Percentiles rank a stretch among this genome's conserved stretches.
phyloP scores from a whole-genome alignment of 78 protist genomes.

The Capsaspora owczarzaki region DNA sequence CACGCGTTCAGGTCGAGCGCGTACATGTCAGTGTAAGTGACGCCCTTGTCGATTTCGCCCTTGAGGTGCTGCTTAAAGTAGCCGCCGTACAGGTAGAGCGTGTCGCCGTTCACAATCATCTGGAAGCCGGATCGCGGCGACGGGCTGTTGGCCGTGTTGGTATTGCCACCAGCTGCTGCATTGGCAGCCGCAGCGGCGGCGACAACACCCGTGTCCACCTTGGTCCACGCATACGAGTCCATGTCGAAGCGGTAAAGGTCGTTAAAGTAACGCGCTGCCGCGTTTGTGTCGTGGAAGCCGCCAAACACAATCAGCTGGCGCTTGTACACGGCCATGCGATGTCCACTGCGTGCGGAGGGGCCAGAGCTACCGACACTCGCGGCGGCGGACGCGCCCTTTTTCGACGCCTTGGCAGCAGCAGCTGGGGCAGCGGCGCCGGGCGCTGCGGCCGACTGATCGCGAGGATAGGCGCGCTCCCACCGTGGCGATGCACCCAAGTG shows the following conservation, averaged over 20 bases:
- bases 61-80: neutral
- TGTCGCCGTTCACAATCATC: constrained; percentile 2
- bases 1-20: neutral
- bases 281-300: constrained; percentile 15
- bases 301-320: neutral
- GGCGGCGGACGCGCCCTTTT: too few species aligned
- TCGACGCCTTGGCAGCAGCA: too few species aligned
- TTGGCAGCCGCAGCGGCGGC: neutral
- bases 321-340: constrained; percentile 10
- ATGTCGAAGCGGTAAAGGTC: constrained; percentile 14
- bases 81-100: constrained; percentile 20
- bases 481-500: too few species aligned
- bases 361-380: too few species aligned
- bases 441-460: too few species aligned
- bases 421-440: too few species aligned
- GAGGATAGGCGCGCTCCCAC: too few species aligned
- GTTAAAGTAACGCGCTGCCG: constrained; percentile 3
- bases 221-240: neutral
- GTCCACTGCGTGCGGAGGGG: constrained; percentile 18
- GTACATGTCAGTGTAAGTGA: neutral
- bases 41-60: neutral
- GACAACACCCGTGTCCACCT: neutral
- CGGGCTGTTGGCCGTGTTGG: neutral
- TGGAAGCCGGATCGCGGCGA: neutral
- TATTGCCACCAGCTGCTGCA: neutral